Evolutionary conservation across 257 asterid species (phyloP).

Genomic region (Solanum ahanhuiri): DNA sequence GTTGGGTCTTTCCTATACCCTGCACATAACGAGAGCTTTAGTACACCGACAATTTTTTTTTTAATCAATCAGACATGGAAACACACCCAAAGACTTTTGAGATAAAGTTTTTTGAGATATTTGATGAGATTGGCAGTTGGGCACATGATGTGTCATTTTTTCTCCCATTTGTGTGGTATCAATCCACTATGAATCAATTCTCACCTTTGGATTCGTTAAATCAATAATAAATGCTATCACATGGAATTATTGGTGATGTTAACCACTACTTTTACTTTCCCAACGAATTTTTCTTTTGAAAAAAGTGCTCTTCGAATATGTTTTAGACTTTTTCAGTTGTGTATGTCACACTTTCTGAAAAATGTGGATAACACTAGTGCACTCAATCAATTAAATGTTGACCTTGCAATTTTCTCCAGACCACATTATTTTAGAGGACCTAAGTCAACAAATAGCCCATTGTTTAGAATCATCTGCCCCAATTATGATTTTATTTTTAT

Average conservation of each 20-base stretch:
- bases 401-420: neutral
- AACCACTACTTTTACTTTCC: neutral
- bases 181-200: neutral
- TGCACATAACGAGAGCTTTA: neutral
- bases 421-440: neutral
- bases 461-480: neutral
- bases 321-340: neutral
- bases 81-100: neutral
- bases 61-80: too few species aligned
- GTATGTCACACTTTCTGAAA: neutral
- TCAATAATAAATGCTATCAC: neutral
- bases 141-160: neutral
- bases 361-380: neutral
- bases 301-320: neutral
- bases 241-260: neutral
- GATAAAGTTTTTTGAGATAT: neutral
- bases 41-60: too few species aligned
- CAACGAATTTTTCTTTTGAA: neutral
- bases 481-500: too few species aligned
- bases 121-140: neutral
- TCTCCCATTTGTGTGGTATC: neutral
- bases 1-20: fast-evolving
- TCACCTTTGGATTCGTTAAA: neutral
- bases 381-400: neutral
- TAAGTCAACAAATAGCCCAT: neutral